A percentile compares a stretch with the other conserved stretches of the same genome.
These are phyloP conservation scores for Triticum turgidum DNA, from an alignment of 176 grass and related monocot genomes.

Conservation along the genomic window DNA sequence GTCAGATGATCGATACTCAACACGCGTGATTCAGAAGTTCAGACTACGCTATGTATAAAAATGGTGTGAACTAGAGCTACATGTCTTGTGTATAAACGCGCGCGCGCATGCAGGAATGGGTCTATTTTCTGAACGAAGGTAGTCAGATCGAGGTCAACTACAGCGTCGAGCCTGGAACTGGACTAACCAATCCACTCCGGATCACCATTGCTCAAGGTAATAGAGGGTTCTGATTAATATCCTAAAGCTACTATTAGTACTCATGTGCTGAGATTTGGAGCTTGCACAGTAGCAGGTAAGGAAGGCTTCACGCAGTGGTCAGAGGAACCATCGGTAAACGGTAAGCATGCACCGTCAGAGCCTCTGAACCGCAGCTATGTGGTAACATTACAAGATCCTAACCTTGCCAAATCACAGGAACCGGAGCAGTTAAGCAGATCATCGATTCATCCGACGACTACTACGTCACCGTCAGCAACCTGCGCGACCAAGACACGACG, in stretches of 20 bases:
- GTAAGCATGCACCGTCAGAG: constrained; percentile 27
- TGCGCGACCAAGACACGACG: constrained; percentile 35
- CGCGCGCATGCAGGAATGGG: constrained; percentile 50
- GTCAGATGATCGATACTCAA: background rate
- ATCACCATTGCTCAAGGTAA: constrained; percentile 59
- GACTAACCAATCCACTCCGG: constrained; percentile 35
- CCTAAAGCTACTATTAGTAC: background rate
- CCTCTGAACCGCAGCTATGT: background rate
- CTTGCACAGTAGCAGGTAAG: constrained; percentile 34
- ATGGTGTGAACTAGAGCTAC: background rate
- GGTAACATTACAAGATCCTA: background rate
- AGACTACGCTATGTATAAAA: no score
- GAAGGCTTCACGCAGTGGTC: constrained; percentile 40
- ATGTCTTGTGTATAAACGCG: background rate
- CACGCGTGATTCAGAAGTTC: background rate
- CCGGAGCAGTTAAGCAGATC: constrained; percentile 42
- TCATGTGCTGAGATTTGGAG: background rate
- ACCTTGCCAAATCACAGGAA: constrained; percentile 38
- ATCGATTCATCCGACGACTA: constrained; percentile 47
- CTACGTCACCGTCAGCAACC: constrained; percentile 59
- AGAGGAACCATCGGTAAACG: constrained; percentile 49
- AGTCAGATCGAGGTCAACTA: constrained; percentile 45
- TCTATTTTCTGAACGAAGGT: constrained; percentile 65
- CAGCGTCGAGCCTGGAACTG: constrained; percentile 31
- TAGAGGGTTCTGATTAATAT: background rate